These are phyloP conservation scores for Fomitopsis serialis DNA, from an alignment of 768 basidiomycete genomes.

Conservation along the genomic window DNA sequence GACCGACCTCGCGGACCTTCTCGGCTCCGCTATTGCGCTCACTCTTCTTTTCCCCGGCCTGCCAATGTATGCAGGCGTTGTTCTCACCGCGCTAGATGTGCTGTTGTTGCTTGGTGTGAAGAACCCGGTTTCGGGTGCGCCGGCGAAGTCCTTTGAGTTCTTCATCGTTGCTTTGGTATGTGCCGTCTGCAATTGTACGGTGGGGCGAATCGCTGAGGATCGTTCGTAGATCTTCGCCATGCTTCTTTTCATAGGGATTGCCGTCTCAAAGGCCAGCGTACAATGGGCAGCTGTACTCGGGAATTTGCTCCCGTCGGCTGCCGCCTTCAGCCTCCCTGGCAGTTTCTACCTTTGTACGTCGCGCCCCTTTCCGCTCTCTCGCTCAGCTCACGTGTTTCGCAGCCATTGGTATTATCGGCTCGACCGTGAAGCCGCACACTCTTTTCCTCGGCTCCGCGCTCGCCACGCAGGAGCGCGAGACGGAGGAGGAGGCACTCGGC, in stretches of 20 bases:
- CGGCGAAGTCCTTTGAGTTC: conserved; percentile 63
- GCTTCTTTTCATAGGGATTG: conserved; percentile 70
- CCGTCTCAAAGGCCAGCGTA: conserved; percentile 66
- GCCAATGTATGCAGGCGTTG: conserved; percentile 43
- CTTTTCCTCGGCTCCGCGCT: conserved; percentile 87
- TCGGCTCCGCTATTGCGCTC: conserved; percentile 56
- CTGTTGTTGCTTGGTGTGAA: conserved; percentile 60
- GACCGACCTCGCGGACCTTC: conserved; percentile 55
- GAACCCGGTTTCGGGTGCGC: conserved; percentile 62
- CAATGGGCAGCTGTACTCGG: conserved; percentile 69
- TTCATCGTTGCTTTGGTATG: conserved; percentile 61
- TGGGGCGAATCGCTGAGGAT: too few species aligned
- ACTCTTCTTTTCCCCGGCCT: conserved; percentile 45
- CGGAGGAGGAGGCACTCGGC: conserved; percentile 1
- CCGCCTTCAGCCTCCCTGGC: conserved; percentile 42
- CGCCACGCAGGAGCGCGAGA: conserved; percentile 73
- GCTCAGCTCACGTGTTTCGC: not conserved
- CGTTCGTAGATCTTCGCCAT: conserved; percentile 40
- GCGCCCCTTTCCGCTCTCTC: too few species aligned
- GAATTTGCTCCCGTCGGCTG: conserved; percentile 71
- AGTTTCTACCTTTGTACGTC: too few species aligned
- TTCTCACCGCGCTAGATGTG: conserved; percentile 46
- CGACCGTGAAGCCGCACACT: conserved; percentile 91
- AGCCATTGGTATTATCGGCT: conserved; percentile 73
- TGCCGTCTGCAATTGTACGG: not conserved